Base-by-base conservation (phyloP, 768 basidiomycete species). In the Russula compacta region DNA sequence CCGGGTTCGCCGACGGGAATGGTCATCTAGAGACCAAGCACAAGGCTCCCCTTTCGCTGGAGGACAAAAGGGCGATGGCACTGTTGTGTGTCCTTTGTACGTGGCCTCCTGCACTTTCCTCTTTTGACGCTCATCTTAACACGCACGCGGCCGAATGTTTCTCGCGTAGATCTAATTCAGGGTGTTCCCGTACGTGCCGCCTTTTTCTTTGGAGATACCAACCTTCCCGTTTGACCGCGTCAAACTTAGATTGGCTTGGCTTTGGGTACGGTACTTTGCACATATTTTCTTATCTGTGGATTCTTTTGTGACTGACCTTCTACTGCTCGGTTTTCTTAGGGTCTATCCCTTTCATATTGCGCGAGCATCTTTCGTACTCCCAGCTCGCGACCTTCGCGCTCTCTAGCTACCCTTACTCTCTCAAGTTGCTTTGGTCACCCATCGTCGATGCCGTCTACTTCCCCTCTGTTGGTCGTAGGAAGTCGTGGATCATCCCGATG, bases 401-500 rank as follows among this genome's bases (percentile, higher is more conserved):
- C 32, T 87, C 92, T 51, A 88, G 86, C 69, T 95, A 95, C 74
- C 93, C 93, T 5, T 99, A 98, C 76, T 97, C 93, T 21, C 83
- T 99, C 69, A 99, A 99, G 75, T 74, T 99, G 63, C 73, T 98
- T 65, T 98, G 95, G 95, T 95, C 93, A 7, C 97, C 97, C 54
- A 87, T 99, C 63, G 92, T 99, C 57, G 97, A 99, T 70, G 90
- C 95, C 2, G 77, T 88, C 65, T 99, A 88, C 73, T 77, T 87
- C 68, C 75, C 83, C 40, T 86, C 83, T 44, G 66, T 95, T 64
- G 97, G 97, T n/a, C 86, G 97, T 53, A 81, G 97, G 65, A 99
- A 98, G 73, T 94, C 92, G 63, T 99, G 97, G 97, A 98, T 99
- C 67, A 87, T 98, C 64, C 97, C 97, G 47, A 97, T 99, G 81